Conservation (phyloP, 768 basidiomycete genomes). For the Boletales sp. region DNA sequence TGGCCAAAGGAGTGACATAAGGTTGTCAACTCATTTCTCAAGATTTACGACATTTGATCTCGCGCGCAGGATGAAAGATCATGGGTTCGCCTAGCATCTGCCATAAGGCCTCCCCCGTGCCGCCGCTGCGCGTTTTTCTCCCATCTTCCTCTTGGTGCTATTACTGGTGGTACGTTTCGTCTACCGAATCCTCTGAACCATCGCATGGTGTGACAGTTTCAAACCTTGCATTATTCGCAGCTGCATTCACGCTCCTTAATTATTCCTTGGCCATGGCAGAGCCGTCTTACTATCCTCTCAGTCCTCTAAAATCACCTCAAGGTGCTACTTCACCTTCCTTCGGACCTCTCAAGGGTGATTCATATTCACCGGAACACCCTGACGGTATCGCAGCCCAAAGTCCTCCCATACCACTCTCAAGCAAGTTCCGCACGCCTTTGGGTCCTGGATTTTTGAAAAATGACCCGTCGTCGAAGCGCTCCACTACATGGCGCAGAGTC, state of each 20-base stretch:
- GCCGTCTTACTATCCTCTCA: constrained; percentile 20
- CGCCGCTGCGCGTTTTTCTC: background rate
- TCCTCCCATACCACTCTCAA: background rate
- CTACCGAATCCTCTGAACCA: background rate
- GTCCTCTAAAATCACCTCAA: constrained; percentile 3
- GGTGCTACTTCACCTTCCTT: background rate
- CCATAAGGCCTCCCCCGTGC: too few species aligned
- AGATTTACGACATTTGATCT: too few species aligned
- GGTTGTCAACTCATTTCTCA: too few species aligned
- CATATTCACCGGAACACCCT: background rate
- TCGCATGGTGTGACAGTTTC: background rate
- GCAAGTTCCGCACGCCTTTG: constrained; percentile 4
- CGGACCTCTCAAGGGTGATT: background rate
- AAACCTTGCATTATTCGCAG: background rate
- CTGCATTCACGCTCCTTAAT: constrained; percentile 8
- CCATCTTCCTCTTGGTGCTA: background rate
- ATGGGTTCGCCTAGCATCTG: too few species aligned
- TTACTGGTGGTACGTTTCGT: background rate
- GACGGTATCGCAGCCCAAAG: background rate
- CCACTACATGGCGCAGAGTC: constrained; percentile 6
- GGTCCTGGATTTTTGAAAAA: constrained; percentile 1
- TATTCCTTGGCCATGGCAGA: background rate
- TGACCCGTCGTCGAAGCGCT: background rate
- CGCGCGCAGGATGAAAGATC: too few species aligned
- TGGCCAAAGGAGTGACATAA: too few species aligned